These are phyloP conservation scores for Isatis tinctoria DNA, from an alignment of 345 rosid species.

Conservation along the genomic window DNA sequence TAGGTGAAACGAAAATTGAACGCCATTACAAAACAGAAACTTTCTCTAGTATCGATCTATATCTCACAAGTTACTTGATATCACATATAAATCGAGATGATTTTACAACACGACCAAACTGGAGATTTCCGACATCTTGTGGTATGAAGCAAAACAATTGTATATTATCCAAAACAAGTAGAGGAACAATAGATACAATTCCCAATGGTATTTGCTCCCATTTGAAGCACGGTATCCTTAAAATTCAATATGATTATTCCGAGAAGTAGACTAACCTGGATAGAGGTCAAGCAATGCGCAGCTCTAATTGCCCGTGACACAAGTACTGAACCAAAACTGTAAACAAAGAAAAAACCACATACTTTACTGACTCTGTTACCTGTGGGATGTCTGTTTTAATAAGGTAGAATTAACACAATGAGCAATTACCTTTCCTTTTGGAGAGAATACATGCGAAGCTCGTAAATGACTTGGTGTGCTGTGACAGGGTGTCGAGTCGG, in stretches of 20 bases:
- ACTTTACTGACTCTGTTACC: not conserved
- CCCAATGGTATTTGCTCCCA: not conserved
- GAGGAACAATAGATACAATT: not conserved
- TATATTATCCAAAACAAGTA: not conserved
- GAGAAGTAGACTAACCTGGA: conserved; percentile 57
- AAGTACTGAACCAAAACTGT: conserved; percentile 82
- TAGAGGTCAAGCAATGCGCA: conserved; percentile 96
- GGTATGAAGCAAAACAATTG: not conserved
- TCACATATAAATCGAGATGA: not conserved
- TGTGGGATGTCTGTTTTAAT: not conserved
- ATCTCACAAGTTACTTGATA: not conserved
- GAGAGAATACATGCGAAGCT: conserved; percentile 91
- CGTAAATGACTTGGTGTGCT: conserved; percentile 87
- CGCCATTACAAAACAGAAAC: too few relatives aligned
- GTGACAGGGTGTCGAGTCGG: conserved; percentile 92
- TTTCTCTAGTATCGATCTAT: too few relatives aligned
- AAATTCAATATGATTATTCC: conserved; percentile 5
- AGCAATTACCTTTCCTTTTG: conserved; percentile 84
- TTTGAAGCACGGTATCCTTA: too few relatives aligned
- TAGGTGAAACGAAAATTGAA: too few relatives aligned
- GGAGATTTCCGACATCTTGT: not conserved
- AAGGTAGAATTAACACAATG: not conserved
- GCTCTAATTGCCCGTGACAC: conserved; percentile 88
- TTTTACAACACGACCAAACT: not conserved
- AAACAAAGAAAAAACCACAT: conserved; percentile 10